These are phyloP conservation scores for Backusella sp. DNA, from an alignment of 192 early-diverging fungal species.

Conservation along the genomic window DNA sequence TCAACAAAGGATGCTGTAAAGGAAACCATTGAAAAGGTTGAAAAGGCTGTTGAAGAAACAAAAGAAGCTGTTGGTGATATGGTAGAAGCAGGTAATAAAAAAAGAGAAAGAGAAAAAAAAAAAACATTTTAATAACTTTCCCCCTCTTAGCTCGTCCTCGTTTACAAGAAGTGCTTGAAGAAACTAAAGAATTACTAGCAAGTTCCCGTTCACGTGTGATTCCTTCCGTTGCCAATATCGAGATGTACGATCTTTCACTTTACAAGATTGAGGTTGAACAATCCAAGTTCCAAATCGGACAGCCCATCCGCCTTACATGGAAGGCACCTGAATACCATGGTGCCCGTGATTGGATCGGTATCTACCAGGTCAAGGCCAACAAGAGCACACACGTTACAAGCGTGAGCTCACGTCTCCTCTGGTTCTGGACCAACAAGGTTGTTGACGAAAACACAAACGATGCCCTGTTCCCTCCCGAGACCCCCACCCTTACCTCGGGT, in stretches of 20 bases:
- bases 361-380: constrained; percentile 82
- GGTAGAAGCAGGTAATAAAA: constrained; percentile 40
- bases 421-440: constrained; percentile 46
- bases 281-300: constrained; percentile 64
- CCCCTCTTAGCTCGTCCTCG: constrained; percentile 37
- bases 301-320: constrained; percentile 74
- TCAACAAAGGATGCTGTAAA: constrained; percentile 47
- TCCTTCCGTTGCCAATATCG: constrained; percentile 39
- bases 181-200: constrained; percentile 43
- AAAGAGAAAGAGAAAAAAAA: background rate
- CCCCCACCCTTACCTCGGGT: constrained; percentile 38
- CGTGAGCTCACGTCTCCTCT: constrained; percentile 68
- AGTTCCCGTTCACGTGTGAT: constrained; percentile 34
- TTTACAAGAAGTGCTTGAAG: constrained; percentile 48
- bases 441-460: background rate
- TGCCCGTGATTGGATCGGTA: constrained; percentile 88
- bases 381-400: constrained; percentile 74
- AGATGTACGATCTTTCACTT: constrained; percentile 39
- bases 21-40: constrained; percentile 52
- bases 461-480: constrained; percentile 13
- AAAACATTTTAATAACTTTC: background rate
- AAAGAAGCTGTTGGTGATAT: constrained; percentile 46
- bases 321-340: constrained; percentile 72
- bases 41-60: constrained; percentile 65
- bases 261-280: constrained; percentile 40